Base-by-base conservation (phyloP, 2,329 filamentous ascomycete species). In the Passalora sequoiae region DNA sequence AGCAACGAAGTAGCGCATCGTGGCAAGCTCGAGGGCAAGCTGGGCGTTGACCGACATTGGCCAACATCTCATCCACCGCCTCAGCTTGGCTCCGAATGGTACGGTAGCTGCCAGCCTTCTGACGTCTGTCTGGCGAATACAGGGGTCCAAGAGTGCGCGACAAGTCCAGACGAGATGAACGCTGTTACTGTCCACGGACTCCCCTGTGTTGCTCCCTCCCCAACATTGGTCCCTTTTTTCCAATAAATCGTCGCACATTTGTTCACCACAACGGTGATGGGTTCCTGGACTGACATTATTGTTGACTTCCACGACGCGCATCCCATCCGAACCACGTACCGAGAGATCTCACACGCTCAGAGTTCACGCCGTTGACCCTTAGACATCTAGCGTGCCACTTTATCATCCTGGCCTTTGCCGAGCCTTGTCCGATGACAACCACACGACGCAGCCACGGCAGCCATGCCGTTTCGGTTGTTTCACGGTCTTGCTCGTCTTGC, bases 381-480 rank as follows among this genome's bases (percentile, higher is more conserved):
- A 20, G 8, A 6, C 33, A 10, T 40, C 38, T 40, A 40, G 38
- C 38, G 38, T 29, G 10, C 8, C 9, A n/a, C 33, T 21, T n/a
- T 27, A 27, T 12, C 8, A 15, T 17, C 15, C 19, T 16, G 33
- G 3, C 17, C 33, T n/a, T 3, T 24, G n/a, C 33, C 19, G 33
- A 36, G 33, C 33, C 33, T 36, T 36, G 33, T 36, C 33, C 33
- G 33, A n/a, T 20, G 20, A 36, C 33, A 36, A 36, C 33, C 33
- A 36, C 33, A 20, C 33, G 33, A 36, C n/a, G 3, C 33, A 24
- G n/a, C n/a, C n/a, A n/a, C n/a, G n/a, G n/a, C n/a, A n/a, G n/a
- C 33, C 9, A 30, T 40, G 19, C 17, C 24, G 25, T 17, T 31
- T 43, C 40, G 40, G 40, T 20, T 29, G 40, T 43, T 43, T 30